These are phyloP conservation scores for Triangularia verruculosa DNA, from an alignment of 2,329 filamentous ascomycete genomes.

Conservation along the genomic window DNA sequence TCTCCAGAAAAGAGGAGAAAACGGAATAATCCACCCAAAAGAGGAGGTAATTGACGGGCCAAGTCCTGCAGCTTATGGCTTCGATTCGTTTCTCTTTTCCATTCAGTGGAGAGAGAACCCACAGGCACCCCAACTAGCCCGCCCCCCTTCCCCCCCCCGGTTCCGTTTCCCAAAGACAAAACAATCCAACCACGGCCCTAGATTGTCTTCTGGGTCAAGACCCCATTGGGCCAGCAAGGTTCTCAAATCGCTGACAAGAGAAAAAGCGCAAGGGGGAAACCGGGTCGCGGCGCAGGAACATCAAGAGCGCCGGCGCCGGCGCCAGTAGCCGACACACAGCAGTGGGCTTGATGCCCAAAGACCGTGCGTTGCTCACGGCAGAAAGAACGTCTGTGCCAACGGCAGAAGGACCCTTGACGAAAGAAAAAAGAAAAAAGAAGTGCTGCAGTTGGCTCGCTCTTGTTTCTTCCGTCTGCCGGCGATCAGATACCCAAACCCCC, in stretches of 20 bases:
- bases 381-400: not conserved
- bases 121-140: no score
- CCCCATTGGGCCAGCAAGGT: not conserved
- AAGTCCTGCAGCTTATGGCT: not conserved
- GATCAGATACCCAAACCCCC: not conserved
- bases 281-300: not conserved
- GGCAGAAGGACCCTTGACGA: not conserved
- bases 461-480: not conserved
- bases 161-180: not conserved
- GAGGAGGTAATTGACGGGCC: not conserved
- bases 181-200: not conserved
- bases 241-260: not conserved
- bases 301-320: not conserved
- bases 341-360: not conserved
- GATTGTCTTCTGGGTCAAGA: not conserved
- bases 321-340: not conserved
- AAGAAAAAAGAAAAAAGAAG: not conserved
- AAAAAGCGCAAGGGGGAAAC: not conserved
- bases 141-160: not conserved
- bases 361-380: not conserved
- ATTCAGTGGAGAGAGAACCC: not conserved
- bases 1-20: not conserved
- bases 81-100: constrained; percentile 2
- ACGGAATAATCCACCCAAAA: not conserved
- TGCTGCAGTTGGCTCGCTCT: not conserved